Base-by-base conservation (phyloP, 768 basidiomycete genomes). In the Psilocybe sp. region DNA sequence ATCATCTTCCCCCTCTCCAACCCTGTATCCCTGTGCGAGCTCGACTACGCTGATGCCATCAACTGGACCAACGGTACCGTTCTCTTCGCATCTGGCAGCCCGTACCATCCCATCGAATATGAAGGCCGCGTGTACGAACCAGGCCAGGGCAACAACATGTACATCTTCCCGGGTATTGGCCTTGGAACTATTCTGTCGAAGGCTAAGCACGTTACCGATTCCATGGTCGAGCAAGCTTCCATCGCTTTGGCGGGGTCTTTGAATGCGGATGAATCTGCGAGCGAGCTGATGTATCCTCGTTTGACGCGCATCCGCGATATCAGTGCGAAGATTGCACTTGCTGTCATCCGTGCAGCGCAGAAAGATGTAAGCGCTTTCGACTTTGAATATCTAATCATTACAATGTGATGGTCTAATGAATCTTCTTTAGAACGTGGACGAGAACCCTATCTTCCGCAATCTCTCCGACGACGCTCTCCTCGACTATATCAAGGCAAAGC, bases 1-100 rank as follows among this genome's bases (percentile, higher is more conserved):
- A 85, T 90, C 69, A 80, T 91, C 61, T 89, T 92, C 71, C 87
- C 89, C 32, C 77, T 91, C 1, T 87, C 85, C 32, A 91, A 91
- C 64, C 89, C 89, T 11, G 70, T 82, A 19, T 72, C 76, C 28
- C 70, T 83, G 32, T 73, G 75, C 52, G 86, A 87, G 63, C 65
- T 84, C 46, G 81, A 82, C 47, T 86, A 79, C 56, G 59, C 65
- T 9, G 76, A 87, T 44, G 85, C 86, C 10, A 62, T 87, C 53
- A 64, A 73, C 50, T 82, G 81, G 82, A 81, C 87, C 13, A 67
- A 83, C 47, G 87, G 87, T 10, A 65, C 69, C 15, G 80, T 82
- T 23, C 78, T 90, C 50, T 91, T 85, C 56, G 88, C 88, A 0
- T 82, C 82, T 11, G 89, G 89, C 3, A 81, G 79, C 42, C 89